phyloP scores from a whole-genome alignment of 2,329 filamentous ascomycete genomes.

The Chaetomiaceae sp. region DNA sequence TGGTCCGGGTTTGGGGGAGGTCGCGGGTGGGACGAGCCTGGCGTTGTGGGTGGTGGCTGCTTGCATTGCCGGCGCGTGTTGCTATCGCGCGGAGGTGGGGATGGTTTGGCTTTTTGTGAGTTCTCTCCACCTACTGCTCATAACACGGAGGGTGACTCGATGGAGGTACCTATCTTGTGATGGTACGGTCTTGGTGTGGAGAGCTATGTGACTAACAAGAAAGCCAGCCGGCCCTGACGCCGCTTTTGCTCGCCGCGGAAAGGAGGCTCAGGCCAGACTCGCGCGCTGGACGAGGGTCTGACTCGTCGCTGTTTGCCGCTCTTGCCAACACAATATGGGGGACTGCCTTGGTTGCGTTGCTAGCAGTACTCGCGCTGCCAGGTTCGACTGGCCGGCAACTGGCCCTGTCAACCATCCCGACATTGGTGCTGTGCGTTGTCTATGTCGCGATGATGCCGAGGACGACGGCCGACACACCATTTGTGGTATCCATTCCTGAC shows the following conservation, averaged over 20 bases:
- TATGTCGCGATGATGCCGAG: constrained; percentile 27
- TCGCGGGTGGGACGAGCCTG: too few relatives aligned
- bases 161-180: neutral
- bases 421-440: constrained; percentile 25
- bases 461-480: constrained; percentile 10
- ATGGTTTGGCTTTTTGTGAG: constrained; percentile 14
- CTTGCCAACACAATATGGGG: constrained; percentile 23
- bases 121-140: neutral
- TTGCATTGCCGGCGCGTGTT: constrained; percentile 17
- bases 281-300: constrained; percentile 1
- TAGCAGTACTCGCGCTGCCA: constrained; percentile 25
- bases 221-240: constrained; percentile 29
- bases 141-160: too few relatives aligned
- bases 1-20: neutral
- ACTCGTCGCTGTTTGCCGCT: constrained; percentile 10
- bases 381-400: constrained; percentile 24
- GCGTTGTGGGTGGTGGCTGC: constrained; percentile 17
- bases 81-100: constrained; percentile 22
- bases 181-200: neutral
- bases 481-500: constrained; percentile 25
- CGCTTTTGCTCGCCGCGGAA: constrained; percentile 27
- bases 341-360: constrained; percentile 20
- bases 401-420: constrained; percentile 26
- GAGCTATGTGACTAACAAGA: neutral
- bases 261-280: constrained; percentile 16